These are phyloP conservation scores for Escovopsis sp. DNA, from an alignment of 2,329 filamentous ascomycete species.

Conservation along the genomic window DNA sequence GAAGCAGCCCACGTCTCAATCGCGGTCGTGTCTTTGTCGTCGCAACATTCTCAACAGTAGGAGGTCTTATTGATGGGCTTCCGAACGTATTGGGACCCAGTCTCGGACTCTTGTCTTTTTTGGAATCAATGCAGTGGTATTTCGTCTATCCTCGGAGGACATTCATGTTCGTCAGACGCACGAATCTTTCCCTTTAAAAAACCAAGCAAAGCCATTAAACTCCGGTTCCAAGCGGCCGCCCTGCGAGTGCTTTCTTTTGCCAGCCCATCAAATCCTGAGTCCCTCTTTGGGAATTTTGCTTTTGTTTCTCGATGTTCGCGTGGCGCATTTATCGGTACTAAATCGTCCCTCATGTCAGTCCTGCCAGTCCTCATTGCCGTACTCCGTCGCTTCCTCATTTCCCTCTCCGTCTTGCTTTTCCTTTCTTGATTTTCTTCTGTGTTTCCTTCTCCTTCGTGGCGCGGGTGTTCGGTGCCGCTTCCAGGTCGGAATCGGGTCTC, in stretches of 20 bases:
- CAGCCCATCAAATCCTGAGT: constrained; percentile 16
- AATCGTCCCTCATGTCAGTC: constrained; percentile 8
- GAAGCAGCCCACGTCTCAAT: too few relatives aligned
- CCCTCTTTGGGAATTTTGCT: constrained; percentile 6
- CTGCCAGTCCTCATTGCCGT: not conserved
- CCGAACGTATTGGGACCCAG: too few relatives aligned
- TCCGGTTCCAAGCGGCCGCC: constrained; percentile 31
- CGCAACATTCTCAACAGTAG: not conserved
- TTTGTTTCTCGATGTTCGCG: not conserved
- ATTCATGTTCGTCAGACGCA: constrained; percentile 24
- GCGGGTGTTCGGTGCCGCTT: too few relatives aligned
- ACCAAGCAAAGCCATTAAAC: constrained; percentile 30
- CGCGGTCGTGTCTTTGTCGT: not conserved
- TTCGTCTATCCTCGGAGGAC: constrained; percentile 27
- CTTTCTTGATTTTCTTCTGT: not conserved
- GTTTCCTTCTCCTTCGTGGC: not conserved
- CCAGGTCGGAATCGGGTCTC: too few relatives aligned
- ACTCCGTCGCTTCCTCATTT: not conserved
- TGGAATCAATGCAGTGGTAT: constrained; percentile 24
- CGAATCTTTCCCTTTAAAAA: constrained; percentile 23
- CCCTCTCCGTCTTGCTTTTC: not conserved
- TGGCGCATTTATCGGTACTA: constrained; percentile 24
- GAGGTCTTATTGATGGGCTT: too few relatives aligned
- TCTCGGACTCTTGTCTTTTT: too few relatives aligned
- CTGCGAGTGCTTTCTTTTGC: constrained; percentile 22